These are phyloP conservation scores for Vaccinium corymbosum DNA, from an alignment of 148 eudicot species.

Conservation along the genomic window DNA sequence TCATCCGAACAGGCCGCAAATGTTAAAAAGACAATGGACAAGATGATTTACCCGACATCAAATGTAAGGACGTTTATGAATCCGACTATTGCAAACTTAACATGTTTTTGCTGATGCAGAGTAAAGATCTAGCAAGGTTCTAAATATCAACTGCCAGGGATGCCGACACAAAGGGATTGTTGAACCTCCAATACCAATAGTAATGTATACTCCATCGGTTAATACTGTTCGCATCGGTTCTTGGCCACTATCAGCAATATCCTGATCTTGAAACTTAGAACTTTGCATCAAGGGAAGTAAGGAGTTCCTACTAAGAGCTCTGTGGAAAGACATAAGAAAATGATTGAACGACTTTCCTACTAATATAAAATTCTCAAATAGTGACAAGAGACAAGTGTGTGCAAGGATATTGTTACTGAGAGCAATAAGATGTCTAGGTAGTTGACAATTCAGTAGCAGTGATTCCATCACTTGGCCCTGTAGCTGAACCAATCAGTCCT, in stretches of 20 bases:
- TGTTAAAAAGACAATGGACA: not conserved
- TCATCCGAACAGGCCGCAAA: not conserved
- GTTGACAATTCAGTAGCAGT: not conserved
- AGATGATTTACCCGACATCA: not conserved
- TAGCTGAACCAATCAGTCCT: not conserved
- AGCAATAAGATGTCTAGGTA: not conserved
- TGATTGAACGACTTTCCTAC: not conserved
- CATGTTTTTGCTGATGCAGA: not conserved
- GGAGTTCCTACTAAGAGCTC: not conserved
- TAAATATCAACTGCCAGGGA: not conserved
- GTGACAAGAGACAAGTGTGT: not conserved
- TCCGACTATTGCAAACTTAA: not conserved
- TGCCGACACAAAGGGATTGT: not conserved
- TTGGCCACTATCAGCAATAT: not conserved
- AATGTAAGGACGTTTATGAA: not conserved
- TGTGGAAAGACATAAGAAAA: slow-evolving; percentile 2
- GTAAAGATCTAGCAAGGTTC: not conserved
- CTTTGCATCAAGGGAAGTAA: slow-evolving; percentile 5
- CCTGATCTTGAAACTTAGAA: not conserved
- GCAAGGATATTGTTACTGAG: not conserved
- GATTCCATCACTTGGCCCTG: not conserved
- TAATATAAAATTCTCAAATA: not conserved
- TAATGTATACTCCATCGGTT: not conserved
- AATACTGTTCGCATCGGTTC: not conserved
- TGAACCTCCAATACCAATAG: not conserved